These are phyloP conservation scores for Trametes versicolor DNA, from an alignment of 1,284 basidiomycete species.

Conservation along the genomic window DNA sequence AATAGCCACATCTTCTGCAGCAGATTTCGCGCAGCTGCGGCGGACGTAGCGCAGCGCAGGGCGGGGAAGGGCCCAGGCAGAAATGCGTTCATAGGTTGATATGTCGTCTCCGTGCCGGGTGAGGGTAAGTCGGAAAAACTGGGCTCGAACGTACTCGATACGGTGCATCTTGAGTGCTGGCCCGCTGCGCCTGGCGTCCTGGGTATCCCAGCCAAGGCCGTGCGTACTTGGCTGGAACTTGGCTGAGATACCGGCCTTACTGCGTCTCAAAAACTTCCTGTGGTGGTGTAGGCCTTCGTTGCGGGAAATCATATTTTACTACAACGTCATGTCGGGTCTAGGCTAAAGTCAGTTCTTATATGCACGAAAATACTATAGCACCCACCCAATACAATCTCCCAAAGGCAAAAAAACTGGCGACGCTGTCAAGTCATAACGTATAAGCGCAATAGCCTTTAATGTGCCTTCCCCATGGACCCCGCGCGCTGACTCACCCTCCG, in stretches of 20 bases:
- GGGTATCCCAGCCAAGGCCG: neutral
- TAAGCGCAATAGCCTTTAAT: neutral
- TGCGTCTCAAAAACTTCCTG: too few species aligned
- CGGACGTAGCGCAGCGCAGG: neutral
- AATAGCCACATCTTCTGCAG: constrained; percentile 15
- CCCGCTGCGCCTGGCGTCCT: neutral
- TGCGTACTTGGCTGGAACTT: too few species aligned
- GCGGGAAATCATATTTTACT: too few species aligned
- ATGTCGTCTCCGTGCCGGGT: neutral
- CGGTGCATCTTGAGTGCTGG: constrained; percentile 5
- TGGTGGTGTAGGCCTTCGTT: neutral
- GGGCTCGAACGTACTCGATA: constrained; percentile 1
- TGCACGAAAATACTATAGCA: too few species aligned
- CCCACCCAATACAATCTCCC: too few species aligned
- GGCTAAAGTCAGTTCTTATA: too few species aligned
- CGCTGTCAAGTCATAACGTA: neutral
- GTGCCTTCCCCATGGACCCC: neutral
- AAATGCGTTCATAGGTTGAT: constrained; percentile 12
- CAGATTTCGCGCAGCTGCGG: neutral
- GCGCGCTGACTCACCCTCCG: neutral
- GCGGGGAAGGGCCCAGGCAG: neutral
- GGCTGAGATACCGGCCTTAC: too few species aligned
- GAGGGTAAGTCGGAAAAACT: neutral
- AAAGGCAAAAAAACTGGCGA: neutral
- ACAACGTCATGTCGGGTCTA: too few species aligned